phyloP scores from a whole-genome alignment of 805 yeast species.

The Scheffersomyces stipitis region DNA sequence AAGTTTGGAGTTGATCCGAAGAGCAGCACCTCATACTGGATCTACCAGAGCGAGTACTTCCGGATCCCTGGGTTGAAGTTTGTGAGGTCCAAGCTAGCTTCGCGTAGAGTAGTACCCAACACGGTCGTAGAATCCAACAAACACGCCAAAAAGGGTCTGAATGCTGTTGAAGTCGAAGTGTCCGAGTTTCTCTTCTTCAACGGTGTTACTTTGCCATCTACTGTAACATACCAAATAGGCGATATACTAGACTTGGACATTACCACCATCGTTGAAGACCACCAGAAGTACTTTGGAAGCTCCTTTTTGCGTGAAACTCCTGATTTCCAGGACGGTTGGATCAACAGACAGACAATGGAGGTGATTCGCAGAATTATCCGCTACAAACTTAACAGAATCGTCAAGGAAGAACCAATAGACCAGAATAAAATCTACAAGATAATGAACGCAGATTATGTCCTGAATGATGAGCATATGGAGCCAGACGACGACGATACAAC shows the following conservation, averaged over 20 bases:
- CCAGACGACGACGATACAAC: constrained; percentile 18
- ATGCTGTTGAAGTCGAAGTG: constrained; percentile 17
- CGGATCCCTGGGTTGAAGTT: constrained; percentile 43
- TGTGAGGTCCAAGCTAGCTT: constrained; percentile 3
- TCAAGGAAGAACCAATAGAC: constrained; percentile 50
- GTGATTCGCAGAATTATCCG: constrained; percentile 68
- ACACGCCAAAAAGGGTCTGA: constrained; percentile 3
- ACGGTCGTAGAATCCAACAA: constrained; percentile 17
- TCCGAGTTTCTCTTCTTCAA: constrained; percentile 57
- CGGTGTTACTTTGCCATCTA: constrained; percentile 66
- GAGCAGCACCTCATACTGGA: constrained; percentile 50
- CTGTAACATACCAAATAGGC: constrained; percentile 75
- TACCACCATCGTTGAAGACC: constrained; percentile 35
- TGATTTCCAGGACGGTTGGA: constrained; percentile 81
- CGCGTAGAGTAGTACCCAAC: constrained; percentile 23
- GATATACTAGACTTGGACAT: constrained; percentile 72
- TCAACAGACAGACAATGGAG: constrained; percentile 56
- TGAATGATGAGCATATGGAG: constrained; percentile 17
- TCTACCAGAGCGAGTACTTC: constrained; percentile 85
- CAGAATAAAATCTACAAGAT: constrained; percentile 43
- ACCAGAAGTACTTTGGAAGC: constrained; percentile 28
- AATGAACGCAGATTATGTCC: constrained; percentile 34
- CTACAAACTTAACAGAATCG: constrained; percentile 66
- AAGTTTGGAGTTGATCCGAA: constrained; percentile 79
- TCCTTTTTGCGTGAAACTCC: constrained; percentile 30